Evolutionary conservation across 371 early-diverging fungal genomes (phyloP).

Genomic region (Mortierella sp.): DNA sequence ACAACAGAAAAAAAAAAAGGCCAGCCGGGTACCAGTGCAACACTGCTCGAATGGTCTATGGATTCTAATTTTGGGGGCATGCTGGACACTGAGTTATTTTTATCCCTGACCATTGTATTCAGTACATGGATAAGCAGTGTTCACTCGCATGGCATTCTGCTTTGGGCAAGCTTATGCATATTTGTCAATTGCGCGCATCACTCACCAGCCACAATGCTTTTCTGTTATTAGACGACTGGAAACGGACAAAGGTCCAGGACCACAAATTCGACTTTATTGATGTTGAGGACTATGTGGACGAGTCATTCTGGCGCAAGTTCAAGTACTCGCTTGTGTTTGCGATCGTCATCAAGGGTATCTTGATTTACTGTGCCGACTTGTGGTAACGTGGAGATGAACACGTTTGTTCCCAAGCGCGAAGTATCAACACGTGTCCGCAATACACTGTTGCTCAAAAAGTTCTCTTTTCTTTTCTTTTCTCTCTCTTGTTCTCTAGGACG

Average conservation of each 20-base stretch:
- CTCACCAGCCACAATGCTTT: slow-evolving; percentile 7
- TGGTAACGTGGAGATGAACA: slow-evolving; percentile 56
- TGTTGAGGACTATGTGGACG: slow-evolving; percentile 77
- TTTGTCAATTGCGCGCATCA: background rate
- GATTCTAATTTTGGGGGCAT: slow-evolving; percentile 10
- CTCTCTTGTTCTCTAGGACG: slow-evolving; percentile 37
- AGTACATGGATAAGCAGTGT: too few species aligned
- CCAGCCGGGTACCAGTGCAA: background rate
- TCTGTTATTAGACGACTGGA: slow-evolving; percentile 52
- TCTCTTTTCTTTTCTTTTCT: background rate
- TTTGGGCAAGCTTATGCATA: too few species aligned
- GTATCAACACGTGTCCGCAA: background rate
- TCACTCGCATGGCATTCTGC: too few species aligned
- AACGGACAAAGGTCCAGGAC: slow-evolving; percentile 69
- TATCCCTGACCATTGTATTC: slow-evolving; percentile 4
- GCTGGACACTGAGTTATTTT: slow-evolving; percentile 5
- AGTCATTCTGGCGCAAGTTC: slow-evolving; percentile 53
- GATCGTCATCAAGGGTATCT: slow-evolving; percentile 74
- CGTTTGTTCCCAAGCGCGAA: background rate
- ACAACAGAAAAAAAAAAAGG: too few species aligned
- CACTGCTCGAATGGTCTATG: background rate
- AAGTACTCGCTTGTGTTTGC: slow-evolving; percentile 74
- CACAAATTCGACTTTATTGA: slow-evolving; percentile 92
- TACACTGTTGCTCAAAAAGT: background rate
- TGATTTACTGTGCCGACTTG: slow-evolving; percentile 80